A percentile compares a stretch with the other conserved stretches of the same genome.
Evolutionary conservation across 495 filamentous ascomycete species (phyloP).

Genomic region (Trichoderma erinaceum): DNA sequence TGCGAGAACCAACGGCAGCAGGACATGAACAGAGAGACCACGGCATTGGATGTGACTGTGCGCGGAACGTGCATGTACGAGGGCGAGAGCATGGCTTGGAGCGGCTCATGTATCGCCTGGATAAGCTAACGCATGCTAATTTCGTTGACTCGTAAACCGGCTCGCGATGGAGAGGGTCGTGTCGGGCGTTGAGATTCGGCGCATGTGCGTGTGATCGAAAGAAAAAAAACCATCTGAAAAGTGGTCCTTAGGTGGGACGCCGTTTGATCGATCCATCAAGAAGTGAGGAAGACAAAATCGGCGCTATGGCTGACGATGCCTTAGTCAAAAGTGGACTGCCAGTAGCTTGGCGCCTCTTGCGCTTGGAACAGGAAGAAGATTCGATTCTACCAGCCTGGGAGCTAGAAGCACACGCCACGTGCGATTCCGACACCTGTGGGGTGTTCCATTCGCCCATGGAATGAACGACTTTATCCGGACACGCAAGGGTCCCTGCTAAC

Average conservation of each 20-base stretch:
- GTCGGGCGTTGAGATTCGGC: background rate
- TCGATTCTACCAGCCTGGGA: slow-evolving; percentile 8
- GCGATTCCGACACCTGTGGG: slow-evolving; percentile 10
- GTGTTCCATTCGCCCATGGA: background rate
- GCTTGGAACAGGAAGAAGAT: slow-evolving; percentile 1
- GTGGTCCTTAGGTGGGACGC: slow-evolving; percentile 9
- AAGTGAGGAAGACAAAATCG: background rate
- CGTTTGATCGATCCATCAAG: slow-evolving; percentile 12
- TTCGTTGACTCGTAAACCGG: slow-evolving; percentile 12
- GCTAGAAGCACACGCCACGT: slow-evolving; percentile 12
- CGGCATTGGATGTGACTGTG: background rate
- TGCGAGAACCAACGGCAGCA: background rate
- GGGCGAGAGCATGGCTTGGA: background rate
- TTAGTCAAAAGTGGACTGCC: slow-evolving; percentile 3
- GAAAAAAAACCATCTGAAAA: background rate
- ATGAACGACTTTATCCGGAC: background rate
- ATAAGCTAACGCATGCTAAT: slow-evolving; percentile 9
- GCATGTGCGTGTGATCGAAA: slow-evolving; percentile 12
- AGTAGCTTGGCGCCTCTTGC: background rate
- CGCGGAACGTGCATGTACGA: background rate
- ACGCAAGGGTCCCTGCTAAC: background rate
- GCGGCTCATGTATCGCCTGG: background rate
- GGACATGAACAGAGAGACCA: background rate
- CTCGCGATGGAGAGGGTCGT: background rate
- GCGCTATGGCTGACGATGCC: background rate